phyloP scores from a whole-genome alignment of 2,329 filamentous ascomycete species.

The Fusarium veterinarium region DNA sequence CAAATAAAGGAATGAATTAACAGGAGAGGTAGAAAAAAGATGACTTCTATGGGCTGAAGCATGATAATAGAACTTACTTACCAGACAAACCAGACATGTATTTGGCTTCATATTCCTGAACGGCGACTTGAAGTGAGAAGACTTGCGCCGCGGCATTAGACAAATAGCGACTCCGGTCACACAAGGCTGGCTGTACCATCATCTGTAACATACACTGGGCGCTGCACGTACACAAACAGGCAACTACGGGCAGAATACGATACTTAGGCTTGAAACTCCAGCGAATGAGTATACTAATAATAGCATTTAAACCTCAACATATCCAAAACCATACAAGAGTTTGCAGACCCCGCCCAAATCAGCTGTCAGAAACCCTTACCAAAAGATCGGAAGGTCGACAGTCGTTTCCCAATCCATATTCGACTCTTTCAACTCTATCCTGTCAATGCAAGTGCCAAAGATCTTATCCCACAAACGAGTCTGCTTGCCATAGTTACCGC shows the following conservation, averaged over 20 bases:
- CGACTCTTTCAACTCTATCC: neutral
- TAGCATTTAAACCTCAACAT: fast-evolving
- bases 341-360: neutral
- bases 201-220: neutral
- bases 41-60: neutral
- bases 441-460: conserved; percentile 13
- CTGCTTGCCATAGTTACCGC: conserved; percentile 26
- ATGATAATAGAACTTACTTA: no score
- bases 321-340: neutral
- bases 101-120: neutral
- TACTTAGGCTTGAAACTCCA: fast-evolving
- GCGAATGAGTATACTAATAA: neutral
- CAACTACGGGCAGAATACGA: fast-evolving
- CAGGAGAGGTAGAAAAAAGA: no score
- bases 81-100: no score
- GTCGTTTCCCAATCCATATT: conserved; percentile 6
- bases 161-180: no score
- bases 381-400: neutral
- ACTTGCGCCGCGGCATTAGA: neutral
- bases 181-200: no score
- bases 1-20: no score
- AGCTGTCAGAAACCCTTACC: neutral
- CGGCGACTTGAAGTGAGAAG: neutral
- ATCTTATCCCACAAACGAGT: conserved; percentile 19
- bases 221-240: neutral